phyloP scores from a whole-genome alignment of 129 eudicot species.

The Centrapalus pauciflorus region DNA sequence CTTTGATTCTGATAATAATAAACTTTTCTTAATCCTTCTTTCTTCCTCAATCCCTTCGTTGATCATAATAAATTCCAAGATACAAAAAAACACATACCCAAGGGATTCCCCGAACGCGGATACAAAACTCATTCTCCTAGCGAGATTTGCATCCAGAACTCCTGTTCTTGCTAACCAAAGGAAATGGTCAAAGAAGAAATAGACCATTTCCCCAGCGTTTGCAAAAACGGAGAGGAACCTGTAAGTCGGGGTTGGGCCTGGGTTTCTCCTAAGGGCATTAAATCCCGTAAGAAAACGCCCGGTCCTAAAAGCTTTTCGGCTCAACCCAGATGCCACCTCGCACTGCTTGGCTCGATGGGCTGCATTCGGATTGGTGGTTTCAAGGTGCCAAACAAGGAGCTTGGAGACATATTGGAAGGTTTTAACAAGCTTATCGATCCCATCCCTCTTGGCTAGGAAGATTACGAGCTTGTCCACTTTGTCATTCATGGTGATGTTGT shows the following conservation, averaged over 20 bases:
- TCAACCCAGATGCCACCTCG: slow-evolving; percentile 88
- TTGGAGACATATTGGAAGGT: slow-evolving; percentile 95
- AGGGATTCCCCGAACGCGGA: slow-evolving; percentile 95
- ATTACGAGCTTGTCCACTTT: slow-evolving; percentile 87
- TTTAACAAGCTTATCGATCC: slow-evolving; percentile 92
- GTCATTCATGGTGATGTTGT: slow-evolving; percentile 58
- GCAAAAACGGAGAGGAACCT: slow-evolving; percentile 61
- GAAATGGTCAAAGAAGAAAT: slow-evolving; percentile 94
- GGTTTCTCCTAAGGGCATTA: slow-evolving; percentile 65
- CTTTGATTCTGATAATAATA: slow-evolving; percentile 22
- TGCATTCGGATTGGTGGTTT: slow-evolving; percentile 38
- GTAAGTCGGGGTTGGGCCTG: slow-evolving; percentile 48
- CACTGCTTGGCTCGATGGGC: slow-evolving; percentile 78
- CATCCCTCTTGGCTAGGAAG: slow-evolving; percentile 89
- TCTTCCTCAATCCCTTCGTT: slow-evolving; percentile 53
- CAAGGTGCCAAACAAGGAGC: slow-evolving; percentile 68
- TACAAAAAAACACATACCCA: slow-evolving; percentile 82
- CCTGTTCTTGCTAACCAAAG: slow-evolving; percentile 80
- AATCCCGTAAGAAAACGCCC: slow-evolving; percentile 95
- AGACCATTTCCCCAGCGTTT: slow-evolving; percentile 96
- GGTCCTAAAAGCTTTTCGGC: slow-evolving; percentile 89
- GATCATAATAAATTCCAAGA: slow-evolving; percentile 62
- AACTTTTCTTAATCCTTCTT: slow-evolving; percentile 21
- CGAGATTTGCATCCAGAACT: slow-evolving; percentile 60
- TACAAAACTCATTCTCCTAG: slow-evolving; percentile 83